These are phyloP conservation scores for Fusarium neocosmosporiellum DNA, from an alignment of 2,329 filamentous ascomycete species.

Conservation along the genomic window DNA sequence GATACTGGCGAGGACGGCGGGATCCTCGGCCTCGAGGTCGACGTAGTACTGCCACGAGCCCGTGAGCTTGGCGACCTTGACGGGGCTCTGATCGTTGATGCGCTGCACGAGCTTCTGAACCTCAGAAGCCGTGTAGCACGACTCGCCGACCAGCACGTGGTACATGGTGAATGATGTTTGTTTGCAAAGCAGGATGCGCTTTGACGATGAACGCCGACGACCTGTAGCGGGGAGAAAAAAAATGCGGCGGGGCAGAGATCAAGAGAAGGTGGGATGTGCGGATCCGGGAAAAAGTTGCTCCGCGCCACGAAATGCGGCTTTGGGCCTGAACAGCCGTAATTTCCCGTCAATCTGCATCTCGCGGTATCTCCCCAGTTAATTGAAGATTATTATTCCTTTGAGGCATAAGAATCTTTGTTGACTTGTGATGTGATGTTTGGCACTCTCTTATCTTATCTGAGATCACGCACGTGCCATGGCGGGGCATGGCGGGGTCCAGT, in stretches of 20 bases:
- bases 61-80: conserved; percentile 60
- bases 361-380: background rate
- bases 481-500: conserved; percentile 2
- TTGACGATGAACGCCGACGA: conserved; percentile 36
- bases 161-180: conserved; percentile 46
- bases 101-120: conserved; percentile 57
- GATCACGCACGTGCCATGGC: conserved; percentile 8
- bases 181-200: conserved; percentile 42
- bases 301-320: conserved; percentile 1
- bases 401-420: background rate
- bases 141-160: conserved; percentile 53
- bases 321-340: background rate
- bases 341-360: background rate
- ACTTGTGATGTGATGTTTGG: background rate
- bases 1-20: conserved; percentile 55
- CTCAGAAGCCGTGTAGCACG: conserved; percentile 62
- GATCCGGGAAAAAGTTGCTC: conserved; percentile 37
- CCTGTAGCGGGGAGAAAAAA: conserved; percentile 37
- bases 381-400: background rate
- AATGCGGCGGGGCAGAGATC: conserved; percentile 33
- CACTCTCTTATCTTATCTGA: background rate
- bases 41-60: conserved; percentile 76
- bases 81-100: conserved; percentile 56
- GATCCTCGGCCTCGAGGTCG: conserved; percentile 60
- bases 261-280: conserved; percentile 24